Evolutionary conservation across 2,329 filamentous ascomycete species (phyloP), one percentile per base, ranked within the genome.

Genomic region (Scorias spongiosa): DNA sequence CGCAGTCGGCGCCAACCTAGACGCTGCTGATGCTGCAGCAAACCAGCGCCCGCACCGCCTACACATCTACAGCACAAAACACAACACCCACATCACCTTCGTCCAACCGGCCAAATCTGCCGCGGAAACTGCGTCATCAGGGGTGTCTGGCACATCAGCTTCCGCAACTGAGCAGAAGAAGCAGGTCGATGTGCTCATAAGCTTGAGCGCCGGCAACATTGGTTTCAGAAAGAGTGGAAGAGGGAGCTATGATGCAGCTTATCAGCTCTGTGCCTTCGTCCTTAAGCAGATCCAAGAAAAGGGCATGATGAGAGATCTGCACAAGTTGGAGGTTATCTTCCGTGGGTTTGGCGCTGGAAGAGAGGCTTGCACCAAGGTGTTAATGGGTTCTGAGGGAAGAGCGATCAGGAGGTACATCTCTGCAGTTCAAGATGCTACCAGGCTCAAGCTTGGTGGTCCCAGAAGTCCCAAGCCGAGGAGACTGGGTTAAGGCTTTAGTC

Each of bases 81-180:
- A 95, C 75, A 98, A 98, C 69, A 91, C 85, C 15, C 86, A 96
- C 65, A 75, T 98, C 56, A 95, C 88, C 1, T 76, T 95, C 52
- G 85, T 87, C 17, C 80, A 81, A 57, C 88, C 91, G 26, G 44
- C 55, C 5, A 46, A 45, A 18, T 46, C 53, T 1, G 57, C 57
- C 1, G 46, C 48, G 7, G 48, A 54, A 42, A 59, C 57, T 1
- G 43, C 51, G 2, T 50, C 47, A 2, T 57, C 55, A 5, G 47
- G 49, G 12, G 48, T 57, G n/a, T 51, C 48, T 5, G 44, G 43
- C 37, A 56, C 53, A 4, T 54, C 51, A 12, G 46, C 56, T 8
- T 52, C 46, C 10, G 54, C 57, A 80, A 86, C 61, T 74, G 81
- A 54, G 32, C 52, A 58, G 46, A 57, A 53, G 44, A 60, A 60